phyloP scores from a whole-genome alignment of 1,284 basidiomycete genomes.

The Cryptococcus sp. region DNA sequence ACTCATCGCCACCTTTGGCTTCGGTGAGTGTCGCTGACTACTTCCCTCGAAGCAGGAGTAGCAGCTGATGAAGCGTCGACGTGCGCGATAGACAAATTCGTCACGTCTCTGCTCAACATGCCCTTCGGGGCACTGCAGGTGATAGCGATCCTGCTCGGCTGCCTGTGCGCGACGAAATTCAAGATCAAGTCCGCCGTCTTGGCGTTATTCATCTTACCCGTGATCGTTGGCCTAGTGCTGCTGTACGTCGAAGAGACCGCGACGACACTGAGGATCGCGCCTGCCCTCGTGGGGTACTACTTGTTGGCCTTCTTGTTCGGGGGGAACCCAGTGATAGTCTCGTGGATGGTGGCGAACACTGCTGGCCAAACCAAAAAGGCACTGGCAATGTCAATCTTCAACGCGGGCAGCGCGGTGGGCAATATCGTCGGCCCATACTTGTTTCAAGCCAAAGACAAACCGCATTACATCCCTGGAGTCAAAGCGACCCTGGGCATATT shows the following conservation, averaged over 20 bases:
- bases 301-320: slow-evolving; percentile 53
- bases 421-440: slow-evolving; percentile 26
- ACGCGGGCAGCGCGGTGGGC: slow-evolving; percentile 37
- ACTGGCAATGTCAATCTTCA: slow-evolving; percentile 40
- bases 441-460: slow-evolving; percentile 39
- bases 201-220: slow-evolving; percentile 39
- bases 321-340: slow-evolving; percentile 51
- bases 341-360: slow-evolving; percentile 54
- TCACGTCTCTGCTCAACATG: slow-evolving; percentile 52
- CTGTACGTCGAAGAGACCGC: slow-evolving; percentile 24
- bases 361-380: slow-evolving; percentile 53
- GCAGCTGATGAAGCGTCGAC: background rate
- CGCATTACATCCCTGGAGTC: slow-evolving; percentile 47
- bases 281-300: slow-evolving; percentile 52
- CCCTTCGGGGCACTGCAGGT: slow-evolving; percentile 51
- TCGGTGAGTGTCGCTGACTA: slow-evolving; percentile 17
- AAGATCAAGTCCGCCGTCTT: slow-evolving; percentile 45
- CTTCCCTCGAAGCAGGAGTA: background rate
- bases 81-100: slow-evolving; percentile 16
- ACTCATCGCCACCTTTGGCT: slow-evolving; percentile 42
- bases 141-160: slow-evolving; percentile 38
- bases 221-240: slow-evolving; percentile 42
- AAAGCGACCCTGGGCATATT: slow-evolving; percentile 48
- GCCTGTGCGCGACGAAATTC: slow-evolving; percentile 41
- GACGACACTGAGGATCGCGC: slow-evolving; percentile 17